These are phyloP conservation scores for Plasmodium yoelii DNA, from an alignment of 169 alveolate species.

Conservation along the genomic window DNA sequence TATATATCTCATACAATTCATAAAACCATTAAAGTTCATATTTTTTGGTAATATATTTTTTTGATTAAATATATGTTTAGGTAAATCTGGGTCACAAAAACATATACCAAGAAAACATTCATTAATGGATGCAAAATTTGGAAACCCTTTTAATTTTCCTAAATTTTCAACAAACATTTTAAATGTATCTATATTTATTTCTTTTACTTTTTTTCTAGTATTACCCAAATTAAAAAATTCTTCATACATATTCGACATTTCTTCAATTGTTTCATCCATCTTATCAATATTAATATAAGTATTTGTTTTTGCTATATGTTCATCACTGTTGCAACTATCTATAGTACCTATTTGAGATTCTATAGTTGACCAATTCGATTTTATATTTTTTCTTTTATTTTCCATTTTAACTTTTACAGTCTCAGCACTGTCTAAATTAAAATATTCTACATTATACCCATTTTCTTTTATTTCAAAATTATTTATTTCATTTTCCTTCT, in stretches of 20 bases:
- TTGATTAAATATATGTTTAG: conserved; percentile 57
- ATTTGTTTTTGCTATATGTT: not conserved
- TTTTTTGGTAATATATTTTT: conserved; percentile 65
- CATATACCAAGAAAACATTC: conserved; percentile 72
- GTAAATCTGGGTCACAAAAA: conserved; percentile 73
- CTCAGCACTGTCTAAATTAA: no score
- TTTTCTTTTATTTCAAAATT: no score
- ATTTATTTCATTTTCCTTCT: no score
- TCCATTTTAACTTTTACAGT: no score
- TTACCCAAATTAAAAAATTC: conserved; percentile 34
- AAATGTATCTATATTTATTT: conserved; percentile 32
- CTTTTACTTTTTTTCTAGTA: conserved; percentile 46
- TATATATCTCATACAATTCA: conserved; percentile 70
- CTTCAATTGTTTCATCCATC: conserved; percentile 35
- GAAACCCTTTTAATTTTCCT: conserved; percentile 65
- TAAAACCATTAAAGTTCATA: conserved; percentile 63
- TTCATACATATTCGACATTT: conserved; percentile 23
- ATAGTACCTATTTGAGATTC: not conserved
- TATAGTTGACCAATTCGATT: no score
- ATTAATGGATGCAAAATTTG: conserved; percentile 50
- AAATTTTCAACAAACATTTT: conserved; percentile 65
- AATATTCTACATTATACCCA: no score
- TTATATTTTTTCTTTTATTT: no score
- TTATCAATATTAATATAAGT: not conserved
- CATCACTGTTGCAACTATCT: not conserved